Base-by-base conservation (phyloP, 2,329 filamentous ascomycete species). In the Curvularia hawaiiensis region DNA sequence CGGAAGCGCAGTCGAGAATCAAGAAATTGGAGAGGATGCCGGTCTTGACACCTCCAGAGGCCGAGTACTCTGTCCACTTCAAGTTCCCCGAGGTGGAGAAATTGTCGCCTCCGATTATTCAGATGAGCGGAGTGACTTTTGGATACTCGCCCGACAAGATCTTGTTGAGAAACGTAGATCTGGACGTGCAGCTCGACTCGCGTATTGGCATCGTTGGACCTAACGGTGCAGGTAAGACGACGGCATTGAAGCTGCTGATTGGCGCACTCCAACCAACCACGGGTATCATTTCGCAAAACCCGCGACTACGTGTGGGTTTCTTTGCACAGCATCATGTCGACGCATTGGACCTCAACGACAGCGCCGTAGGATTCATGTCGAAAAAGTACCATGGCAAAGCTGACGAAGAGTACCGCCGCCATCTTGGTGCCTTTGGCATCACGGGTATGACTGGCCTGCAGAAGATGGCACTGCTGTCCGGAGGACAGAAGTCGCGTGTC, bases 1-100 rank as follows among this genome's bases (percentile, higher is more conserved):
- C 94, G 9, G 95, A 99, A 82, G 95, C 95, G 1, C 95, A 99
- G 75, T 98, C 94, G 0, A 89, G 95, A 72, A 98, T 99, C 85
- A 99, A 99, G 85, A 99, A 99, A 77, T 83, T 99, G 61, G 96
- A 99, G 78, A 92, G 90, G 73, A 97, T 99, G 91, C 95, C 96
- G 1, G 82, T 97, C 1, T 84, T 99, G 51, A 90, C 96, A 69
- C 77, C 93, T 0, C 96, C 95, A 6, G 95, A 99, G 80, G 87
- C 88, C 58, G 94, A 97, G 77, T 99, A 99, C 83, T 92, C 86
- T 52, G 95, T 99, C 58, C 91, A 97, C 73, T 99, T 99, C 85
- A 90, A 89, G 67, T 99, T 99, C 81, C 95, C 95, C 10, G 92
- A 97, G 9, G 95, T 99, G 56, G 95, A 99, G 79, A 98, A 98